Evolutionary conservation across 2,329 filamentous ascomycete genomes (phyloP).

Genomic region (Dryadomyces sulphureus): DNA sequence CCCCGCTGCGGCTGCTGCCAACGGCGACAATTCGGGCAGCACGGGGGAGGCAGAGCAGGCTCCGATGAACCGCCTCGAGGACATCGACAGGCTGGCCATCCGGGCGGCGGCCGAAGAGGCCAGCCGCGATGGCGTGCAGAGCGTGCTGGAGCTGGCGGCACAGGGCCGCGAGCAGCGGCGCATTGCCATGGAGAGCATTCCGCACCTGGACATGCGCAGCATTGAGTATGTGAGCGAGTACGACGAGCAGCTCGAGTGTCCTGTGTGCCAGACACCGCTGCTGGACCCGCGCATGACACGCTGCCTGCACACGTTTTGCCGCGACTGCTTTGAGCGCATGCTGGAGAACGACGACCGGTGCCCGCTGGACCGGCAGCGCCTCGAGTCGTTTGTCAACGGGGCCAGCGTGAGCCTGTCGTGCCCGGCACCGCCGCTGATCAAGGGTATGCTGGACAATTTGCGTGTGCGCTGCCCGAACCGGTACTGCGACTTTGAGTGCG

Average conservation of each 20-base stretch:
- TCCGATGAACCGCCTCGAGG: too few species aligned
- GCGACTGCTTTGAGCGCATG: conserved; percentile 35
- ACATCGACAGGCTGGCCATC: too few species aligned
- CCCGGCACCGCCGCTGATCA: conserved; percentile 30
- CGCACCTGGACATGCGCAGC: conserved; percentile 17
- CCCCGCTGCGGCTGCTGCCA: too few species aligned
- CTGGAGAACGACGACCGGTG: conserved; percentile 30
- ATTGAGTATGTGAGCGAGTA: conserved; percentile 19
- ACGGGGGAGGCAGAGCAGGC: too few species aligned
- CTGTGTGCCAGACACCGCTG: conserved; percentile 42
- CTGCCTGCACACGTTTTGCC: conserved; percentile 53
- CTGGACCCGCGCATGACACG: conserved; percentile 43
- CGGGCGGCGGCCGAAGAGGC: too few species aligned
- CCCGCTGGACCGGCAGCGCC: conserved; percentile 41
- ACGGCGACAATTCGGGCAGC: too few species aligned
- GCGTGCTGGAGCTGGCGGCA: too few species aligned
- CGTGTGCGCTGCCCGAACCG: conserved; percentile 43
- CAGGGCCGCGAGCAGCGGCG: too few species aligned
- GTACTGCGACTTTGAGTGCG: conserved; percentile 35
- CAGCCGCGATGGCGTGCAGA: too few species aligned
- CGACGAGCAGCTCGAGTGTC: conserved; percentile 21
- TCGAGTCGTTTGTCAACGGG: conserved; percentile 18
- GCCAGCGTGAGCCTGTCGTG: conserved; percentile 5
- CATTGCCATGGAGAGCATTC: background rate
- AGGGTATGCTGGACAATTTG: conserved; percentile 46